These are phyloP conservation scores for Mycothermus thermophilus DNA, from an alignment of 495 filamentous ascomycete genomes.

Conservation along the genomic window DNA sequence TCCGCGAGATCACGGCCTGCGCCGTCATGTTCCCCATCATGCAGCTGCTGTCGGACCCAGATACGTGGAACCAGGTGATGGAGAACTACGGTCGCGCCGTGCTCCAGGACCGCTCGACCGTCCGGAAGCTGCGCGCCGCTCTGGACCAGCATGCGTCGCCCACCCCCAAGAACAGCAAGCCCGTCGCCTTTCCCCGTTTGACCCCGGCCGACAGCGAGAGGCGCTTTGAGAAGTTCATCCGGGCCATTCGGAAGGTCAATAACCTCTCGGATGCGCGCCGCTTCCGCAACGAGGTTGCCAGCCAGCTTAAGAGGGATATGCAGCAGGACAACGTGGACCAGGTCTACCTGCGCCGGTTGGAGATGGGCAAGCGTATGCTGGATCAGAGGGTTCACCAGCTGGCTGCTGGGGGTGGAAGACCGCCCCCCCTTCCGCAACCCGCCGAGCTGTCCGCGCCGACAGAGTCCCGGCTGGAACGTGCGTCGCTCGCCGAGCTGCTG, in stretches of 20 bases:
- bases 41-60: conserved; percentile 67
- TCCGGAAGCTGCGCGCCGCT: conserved; percentile 83
- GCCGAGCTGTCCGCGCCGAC: conserved; percentile 16
- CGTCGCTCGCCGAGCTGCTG: conserved; percentile 66
- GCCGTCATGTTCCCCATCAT: conserved; percentile 59
- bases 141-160: conserved; percentile 91
- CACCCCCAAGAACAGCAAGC: conserved; percentile 49
- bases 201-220: conserved; percentile 61
- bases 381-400: conserved; percentile 82
- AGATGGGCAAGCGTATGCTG: conserved; percentile 78
- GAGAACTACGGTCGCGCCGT: conserved; percentile 77
- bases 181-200: conserved; percentile 46
- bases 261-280: conserved; percentile 90
- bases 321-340: conserved; percentile 66
- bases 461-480: conserved; percentile 50
- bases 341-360: conserved; percentile 72
- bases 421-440: conserved; percentile 10
- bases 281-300: conserved; percentile 83
- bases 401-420: conserved; percentile 45
- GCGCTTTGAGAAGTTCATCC: conserved; percentile 86
- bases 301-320: conserved; percentile 75
- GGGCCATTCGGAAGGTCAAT: conserved; percentile 73
- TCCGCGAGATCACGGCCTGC: conserved; percentile 74
- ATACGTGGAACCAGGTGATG: conserved; percentile 94
- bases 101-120: conserved; percentile 89